phyloP scores from a whole-genome alignment of 31 red algal species.

The Odonthalia washingtoniensis region DNA sequence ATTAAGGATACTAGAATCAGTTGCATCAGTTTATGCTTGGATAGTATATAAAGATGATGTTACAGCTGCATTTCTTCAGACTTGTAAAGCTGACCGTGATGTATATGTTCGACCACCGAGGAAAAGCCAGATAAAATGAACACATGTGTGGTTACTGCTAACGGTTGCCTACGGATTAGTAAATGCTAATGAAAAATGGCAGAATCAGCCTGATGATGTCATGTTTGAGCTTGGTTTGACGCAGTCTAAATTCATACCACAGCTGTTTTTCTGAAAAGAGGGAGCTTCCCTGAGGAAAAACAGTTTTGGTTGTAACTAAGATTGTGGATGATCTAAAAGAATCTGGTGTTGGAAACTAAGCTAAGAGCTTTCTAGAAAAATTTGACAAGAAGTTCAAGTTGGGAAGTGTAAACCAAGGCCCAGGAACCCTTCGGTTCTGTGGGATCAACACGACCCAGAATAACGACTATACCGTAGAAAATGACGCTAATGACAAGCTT shows the following conservation, averaged over 20 bases:
- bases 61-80: constrained; percentile 42
- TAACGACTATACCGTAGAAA: background rate
- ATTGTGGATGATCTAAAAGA: constrained; percentile 36
- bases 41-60: too few relatives aligned
- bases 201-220: constrained; percentile 16
- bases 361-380: background rate
- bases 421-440: background rate
- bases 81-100: constrained; percentile 22
- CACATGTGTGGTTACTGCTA: constrained; percentile 1
- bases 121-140: constrained; percentile 1
- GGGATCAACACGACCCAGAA: background rate
- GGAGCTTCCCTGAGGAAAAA: too few relatives aligned
- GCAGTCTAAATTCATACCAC: background rate
- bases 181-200: constrained; percentile 41
- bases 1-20: too few relatives aligned
- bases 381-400: background rate
- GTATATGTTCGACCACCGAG: constrained; percentile 28
- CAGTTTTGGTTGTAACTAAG: background rate
- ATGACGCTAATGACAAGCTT: constrained; percentile 14
- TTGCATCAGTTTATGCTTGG: too few relatives aligned
- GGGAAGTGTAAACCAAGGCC: background rate
- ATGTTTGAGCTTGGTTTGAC: constrained; percentile 2
- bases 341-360: background rate
- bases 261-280: background rate
- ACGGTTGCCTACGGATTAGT: constrained; percentile 19